These are phyloP conservation scores for Serendipita sp. DNA, from an alignment of 768 basidiomycete genomes.

Conservation along the genomic window DNA sequence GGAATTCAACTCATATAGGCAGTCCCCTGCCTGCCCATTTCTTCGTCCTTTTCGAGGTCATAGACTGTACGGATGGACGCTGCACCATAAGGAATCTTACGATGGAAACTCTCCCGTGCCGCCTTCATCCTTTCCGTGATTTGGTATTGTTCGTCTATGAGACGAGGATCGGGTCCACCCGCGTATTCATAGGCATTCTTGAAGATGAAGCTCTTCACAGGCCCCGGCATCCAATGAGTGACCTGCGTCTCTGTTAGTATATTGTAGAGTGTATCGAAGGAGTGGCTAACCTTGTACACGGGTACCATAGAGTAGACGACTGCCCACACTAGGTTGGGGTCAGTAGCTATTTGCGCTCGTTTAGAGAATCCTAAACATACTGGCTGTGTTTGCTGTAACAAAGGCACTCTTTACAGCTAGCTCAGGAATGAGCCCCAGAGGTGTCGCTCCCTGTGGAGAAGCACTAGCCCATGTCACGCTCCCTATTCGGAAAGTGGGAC, in stretches of 20 bases:
- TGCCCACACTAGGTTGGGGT: not conserved
- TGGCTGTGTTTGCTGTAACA: constrained; percentile 7
- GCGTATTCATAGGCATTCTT: constrained; percentile 9
- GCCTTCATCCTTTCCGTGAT: constrained; percentile 4
- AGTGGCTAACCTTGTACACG: constrained; percentile 6
- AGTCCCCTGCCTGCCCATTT: constrained; percentile 9
- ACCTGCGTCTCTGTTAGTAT: not conserved
- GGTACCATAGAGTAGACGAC: constrained; percentile 12
- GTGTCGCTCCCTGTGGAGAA: constrained; percentile 11
- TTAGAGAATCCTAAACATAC: not conserved
- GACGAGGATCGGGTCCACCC: constrained; percentile 7
- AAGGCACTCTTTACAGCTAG: constrained; percentile 8
- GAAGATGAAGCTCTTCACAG: constrained; percentile 9
- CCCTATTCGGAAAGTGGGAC: constrained; percentile 11
- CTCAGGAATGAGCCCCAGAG: constrained; percentile 10
- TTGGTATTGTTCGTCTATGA: constrained; percentile 3
- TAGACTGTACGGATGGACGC: constrained; percentile 11
- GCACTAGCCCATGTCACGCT: constrained; percentile 10
- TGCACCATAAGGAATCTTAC: constrained; percentile 11
- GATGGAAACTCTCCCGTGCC: constrained; percentile 8
- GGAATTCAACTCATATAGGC: not conserved
- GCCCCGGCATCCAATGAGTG: constrained; percentile 12
- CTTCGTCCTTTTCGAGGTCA: constrained; percentile 12
- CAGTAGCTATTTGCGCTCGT: not conserved
- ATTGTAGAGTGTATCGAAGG: not conserved